These are phyloP conservation scores for Saccharomyces hybrid DNA, from an alignment of 1,139 yeast genomes.

Conservation along the genomic window DNA sequence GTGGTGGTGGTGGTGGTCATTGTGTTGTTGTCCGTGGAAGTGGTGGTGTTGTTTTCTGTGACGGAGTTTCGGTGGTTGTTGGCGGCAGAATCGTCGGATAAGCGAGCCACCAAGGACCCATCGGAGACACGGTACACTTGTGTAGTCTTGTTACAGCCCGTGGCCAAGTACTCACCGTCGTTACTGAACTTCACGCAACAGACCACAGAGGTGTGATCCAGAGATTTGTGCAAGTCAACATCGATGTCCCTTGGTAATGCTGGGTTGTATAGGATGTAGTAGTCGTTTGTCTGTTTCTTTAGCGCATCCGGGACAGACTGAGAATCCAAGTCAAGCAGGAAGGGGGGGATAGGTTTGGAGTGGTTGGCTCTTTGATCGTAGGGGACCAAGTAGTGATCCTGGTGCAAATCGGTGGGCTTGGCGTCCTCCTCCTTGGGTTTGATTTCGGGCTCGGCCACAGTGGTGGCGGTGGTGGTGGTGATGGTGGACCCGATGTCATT, in stretches of 20 bases:
- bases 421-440: constrained; percentile 18
- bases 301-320: constrained; percentile 68
- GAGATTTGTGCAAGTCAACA: constrained; percentile 80
- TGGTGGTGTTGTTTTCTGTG: neutral
- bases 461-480: neutral
- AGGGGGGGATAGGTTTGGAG: constrained; percentile 71
- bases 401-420: constrained; percentile 18
- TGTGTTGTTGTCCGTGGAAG: neutral
- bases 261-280: constrained; percentile 90
- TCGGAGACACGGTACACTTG: constrained; percentile 90
- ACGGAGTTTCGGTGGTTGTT: neutral
- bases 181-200: constrained; percentile 93
- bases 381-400: constrained; percentile 34
- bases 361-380: constrained; percentile 45
- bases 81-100: constrained; percentile 67
- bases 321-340: constrained; percentile 75
- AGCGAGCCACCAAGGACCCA: constrained; percentile 81
- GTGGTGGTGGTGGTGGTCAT: neutral
- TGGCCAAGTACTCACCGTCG: constrained; percentile 89
- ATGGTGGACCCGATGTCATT: neutral
- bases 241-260: constrained; percentile 70
- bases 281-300: constrained; percentile 80
- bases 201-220: constrained; percentile 89
- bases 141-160: constrained; percentile 95
- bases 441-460: neutral